Conservation (phyloP, 257 asterid species). For the Solanum sparsipilum region DNA sequence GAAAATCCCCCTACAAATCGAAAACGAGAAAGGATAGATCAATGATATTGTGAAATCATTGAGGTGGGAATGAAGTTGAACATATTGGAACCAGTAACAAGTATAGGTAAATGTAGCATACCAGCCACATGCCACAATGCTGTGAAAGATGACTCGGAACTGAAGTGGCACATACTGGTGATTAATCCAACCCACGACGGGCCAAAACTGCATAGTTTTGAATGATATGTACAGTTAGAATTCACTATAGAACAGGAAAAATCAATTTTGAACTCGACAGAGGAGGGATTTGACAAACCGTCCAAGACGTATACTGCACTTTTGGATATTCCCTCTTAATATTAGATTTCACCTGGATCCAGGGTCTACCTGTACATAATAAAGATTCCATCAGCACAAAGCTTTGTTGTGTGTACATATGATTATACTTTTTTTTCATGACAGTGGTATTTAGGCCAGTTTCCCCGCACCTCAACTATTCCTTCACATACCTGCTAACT, state of each 20-base stretch:
- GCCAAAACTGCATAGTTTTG: slow-evolving; percentile 68
- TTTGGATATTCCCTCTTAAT: slow-evolving; percentile 79
- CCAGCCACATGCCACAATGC: slow-evolving; percentile 77
- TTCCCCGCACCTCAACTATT: background rate
- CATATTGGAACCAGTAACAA: background rate
- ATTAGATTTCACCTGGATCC: slow-evolving; percentile 74
- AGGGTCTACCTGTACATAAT: slow-evolving; percentile 57
- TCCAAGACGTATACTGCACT: slow-evolving; percentile 81
- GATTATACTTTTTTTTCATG: background rate
- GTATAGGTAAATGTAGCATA: slow-evolving; percentile 11
- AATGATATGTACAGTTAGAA: background rate
- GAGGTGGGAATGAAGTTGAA: background rate
- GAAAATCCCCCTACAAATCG: slow-evolving; percentile 57
- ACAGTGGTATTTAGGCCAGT: background rate
- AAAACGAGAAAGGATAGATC: background rate
- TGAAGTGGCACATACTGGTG: slow-evolving; percentile 85
- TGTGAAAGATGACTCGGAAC: slow-evolving; percentile 82
- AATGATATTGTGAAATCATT: background rate
- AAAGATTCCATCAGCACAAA: background rate
- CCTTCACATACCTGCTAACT: background rate
- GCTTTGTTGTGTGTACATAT: background rate
- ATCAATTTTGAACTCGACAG: background rate
- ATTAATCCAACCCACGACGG: slow-evolving; percentile 93
- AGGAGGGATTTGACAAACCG: slow-evolving; percentile 27
- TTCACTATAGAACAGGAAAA: background rate